A percentile compares a stretch with the other conserved stretches of the same genome.
Conservation (phyloP, 345 rosid genomes). For the Ceriops decandra region DNA sequence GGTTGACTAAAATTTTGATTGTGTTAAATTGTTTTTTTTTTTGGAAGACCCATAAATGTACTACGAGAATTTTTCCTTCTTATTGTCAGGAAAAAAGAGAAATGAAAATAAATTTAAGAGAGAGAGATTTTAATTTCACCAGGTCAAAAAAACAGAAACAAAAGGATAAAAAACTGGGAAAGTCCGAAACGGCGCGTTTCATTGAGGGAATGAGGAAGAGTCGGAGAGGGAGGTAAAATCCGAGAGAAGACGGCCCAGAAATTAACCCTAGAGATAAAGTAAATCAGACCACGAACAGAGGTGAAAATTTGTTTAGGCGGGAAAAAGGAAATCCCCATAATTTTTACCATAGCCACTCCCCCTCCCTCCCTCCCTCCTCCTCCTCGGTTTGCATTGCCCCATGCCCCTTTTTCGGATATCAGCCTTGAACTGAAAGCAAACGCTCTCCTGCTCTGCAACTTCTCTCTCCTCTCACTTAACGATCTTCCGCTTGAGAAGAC, state of each 20-base stretch:
- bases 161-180: not conserved
- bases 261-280: slow-evolving; percentile 21
- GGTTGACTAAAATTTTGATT: too few species aligned
- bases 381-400: too few species aligned
- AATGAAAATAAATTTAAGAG: too few species aligned
- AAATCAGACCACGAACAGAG: slow-evolving; percentile 11
- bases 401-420: too few species aligned
- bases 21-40: too few species aligned
- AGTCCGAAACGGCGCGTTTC: slow-evolving; percentile 1
- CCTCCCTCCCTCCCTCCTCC: not conserved
- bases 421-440: not conserved
- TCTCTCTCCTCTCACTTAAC: not conserved
- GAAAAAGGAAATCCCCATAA: slow-evolving; percentile 14
- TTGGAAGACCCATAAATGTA: too few species aligned
- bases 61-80: too few species aligned
- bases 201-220: not conserved
- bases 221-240: not conserved
- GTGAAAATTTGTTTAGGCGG: slow-evolving; percentile 26
- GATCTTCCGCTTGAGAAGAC: not conserved
- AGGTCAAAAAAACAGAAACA: not conserved
- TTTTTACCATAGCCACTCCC: slow-evolving; percentile 1
- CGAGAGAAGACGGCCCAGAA: slow-evolving; percentile 2
- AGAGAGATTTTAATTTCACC: too few species aligned
- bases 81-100: too few species aligned
- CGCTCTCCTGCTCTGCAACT: not conserved